A percentile compares a stretch with the other conserved stretches of the same genome.
Conservation (phyloP, 2,329 filamentous ascomycete species). For the Fusarium sp. region DNA sequence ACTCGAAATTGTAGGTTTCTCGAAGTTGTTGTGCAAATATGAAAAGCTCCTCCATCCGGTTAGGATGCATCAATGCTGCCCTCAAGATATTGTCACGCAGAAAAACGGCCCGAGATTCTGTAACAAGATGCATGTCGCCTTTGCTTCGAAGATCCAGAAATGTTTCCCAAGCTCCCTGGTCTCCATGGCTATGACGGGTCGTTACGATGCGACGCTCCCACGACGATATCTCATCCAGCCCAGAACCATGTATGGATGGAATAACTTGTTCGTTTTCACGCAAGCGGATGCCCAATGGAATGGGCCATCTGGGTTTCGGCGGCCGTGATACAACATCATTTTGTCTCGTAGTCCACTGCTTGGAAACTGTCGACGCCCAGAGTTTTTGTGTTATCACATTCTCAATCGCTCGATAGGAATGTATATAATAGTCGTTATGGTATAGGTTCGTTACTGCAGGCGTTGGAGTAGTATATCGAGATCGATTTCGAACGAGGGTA, state of each 20-base stretch:
- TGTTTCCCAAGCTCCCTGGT: conserved; percentile 49
- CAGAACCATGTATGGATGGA: background rate
- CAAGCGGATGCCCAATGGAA: conserved; percentile 26
- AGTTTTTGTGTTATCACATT: conserved; percentile 12
- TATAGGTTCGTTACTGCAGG: conserved; percentile 19
- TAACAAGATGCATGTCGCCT: conserved; percentile 42
- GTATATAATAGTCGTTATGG: conserved; percentile 10
- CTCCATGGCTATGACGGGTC: conserved; percentile 40
- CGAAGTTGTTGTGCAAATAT: conserved; percentile 54
- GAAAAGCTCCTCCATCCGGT: conserved; percentile 48
- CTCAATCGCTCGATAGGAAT: conserved; percentile 19
- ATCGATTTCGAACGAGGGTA: conserved; percentile 13
- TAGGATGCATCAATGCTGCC: conserved; percentile 48
- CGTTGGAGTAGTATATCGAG: conserved; percentile 38
- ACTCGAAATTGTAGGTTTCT: conserved; percentile 56
- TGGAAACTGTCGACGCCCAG: conserved; percentile 13
- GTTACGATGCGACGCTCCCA: conserved; percentile 43
- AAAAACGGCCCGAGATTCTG: conserved; percentile 40
- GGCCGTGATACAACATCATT: conserved; percentile 41
- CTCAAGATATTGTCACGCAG: conserved; percentile 52
- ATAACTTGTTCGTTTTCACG: background rate
- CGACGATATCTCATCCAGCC: conserved; percentile 25
- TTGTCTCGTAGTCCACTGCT: background rate
- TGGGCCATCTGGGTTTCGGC: conserved; percentile 13
- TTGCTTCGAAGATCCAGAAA: conserved; percentile 44